Conservation (phyloP, 306 rosid genomes). For the Prunus fruticosa region DNA sequence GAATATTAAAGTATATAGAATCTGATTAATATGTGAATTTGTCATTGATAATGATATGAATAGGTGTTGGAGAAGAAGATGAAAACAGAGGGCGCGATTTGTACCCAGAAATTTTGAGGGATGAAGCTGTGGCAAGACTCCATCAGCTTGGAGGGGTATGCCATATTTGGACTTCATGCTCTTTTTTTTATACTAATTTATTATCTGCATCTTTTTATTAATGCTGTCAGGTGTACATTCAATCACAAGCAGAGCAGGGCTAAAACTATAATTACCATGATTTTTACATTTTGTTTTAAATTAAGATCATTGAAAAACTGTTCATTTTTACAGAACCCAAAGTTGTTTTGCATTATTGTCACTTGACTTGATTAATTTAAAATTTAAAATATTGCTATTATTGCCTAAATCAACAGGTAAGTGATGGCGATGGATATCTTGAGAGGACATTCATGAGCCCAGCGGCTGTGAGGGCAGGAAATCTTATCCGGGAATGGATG, state of each 20-base stretch:
- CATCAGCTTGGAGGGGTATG: constrained; percentile 73
- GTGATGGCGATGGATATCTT: constrained; percentile 71
- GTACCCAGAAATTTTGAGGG: constrained; percentile 71
- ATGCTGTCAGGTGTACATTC: background rate
- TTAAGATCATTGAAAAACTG: background rate
- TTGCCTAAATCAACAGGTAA: constrained; percentile 50
- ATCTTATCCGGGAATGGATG: constrained; percentile 74
- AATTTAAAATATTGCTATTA: constrained; percentile 4
- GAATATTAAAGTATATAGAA: background rate
- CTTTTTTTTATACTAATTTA: background rate
- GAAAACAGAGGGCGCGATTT: constrained; percentile 44
- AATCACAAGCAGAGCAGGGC: background rate
- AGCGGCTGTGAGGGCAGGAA: constrained; percentile 68
- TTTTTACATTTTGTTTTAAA: too few species aligned
- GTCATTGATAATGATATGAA: constrained; percentile 12
- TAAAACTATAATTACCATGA: too few species aligned
- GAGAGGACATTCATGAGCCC: constrained; percentile 95
- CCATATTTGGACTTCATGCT: background rate
- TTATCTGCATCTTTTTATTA: background rate
- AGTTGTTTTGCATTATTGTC: too few species aligned
- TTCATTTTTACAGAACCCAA: background rate
- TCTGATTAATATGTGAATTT: background rate
- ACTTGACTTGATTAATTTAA: too few species aligned
- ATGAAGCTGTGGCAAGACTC: constrained; percentile 80
- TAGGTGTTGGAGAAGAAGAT: constrained; percentile 58